Evolutionary conservation across 2,329 filamentous ascomycete species (phyloP).

Genomic region (Exophiala sp.): DNA sequence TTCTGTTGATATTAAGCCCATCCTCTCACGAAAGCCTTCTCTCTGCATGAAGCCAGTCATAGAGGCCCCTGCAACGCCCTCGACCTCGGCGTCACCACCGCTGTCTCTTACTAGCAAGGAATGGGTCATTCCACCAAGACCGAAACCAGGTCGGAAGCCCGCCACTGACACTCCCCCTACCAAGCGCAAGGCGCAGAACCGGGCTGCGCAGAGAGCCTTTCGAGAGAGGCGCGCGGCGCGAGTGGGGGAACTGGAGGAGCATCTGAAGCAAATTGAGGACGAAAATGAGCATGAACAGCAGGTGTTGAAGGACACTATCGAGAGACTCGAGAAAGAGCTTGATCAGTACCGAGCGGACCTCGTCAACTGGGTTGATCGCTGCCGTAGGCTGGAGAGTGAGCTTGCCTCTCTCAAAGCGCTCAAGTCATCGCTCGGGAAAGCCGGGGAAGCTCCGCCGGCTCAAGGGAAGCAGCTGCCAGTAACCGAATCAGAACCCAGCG

Average conservation of each 20-base stretch:
- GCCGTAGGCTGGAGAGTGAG: conserved; percentile 57
- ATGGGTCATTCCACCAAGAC: conserved; percentile 78
- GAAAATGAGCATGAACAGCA: conserved; percentile 41
- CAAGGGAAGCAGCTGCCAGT: conserved; percentile 38
- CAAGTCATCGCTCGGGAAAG: conserved; percentile 18
- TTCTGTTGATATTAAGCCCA: conserved; percentile 16
- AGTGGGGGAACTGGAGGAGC: conserved; percentile 61
- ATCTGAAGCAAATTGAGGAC: conserved; percentile 45
- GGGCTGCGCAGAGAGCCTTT: conserved; percentile 85
- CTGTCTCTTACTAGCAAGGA: conserved; percentile 67
- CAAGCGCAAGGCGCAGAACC: conserved; percentile 90
- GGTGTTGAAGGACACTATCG: conserved; percentile 52
- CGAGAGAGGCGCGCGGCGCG: conserved; percentile 78
- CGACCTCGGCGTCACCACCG: conserved; percentile 36
- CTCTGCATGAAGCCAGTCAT: conserved; percentile 26
- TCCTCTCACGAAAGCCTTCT: conserved; percentile 22
- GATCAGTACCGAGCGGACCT: conserved; percentile 56
- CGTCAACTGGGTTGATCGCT: conserved; percentile 47
- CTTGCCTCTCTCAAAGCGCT: conserved; percentile 40
- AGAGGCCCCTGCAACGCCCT: conserved; percentile 28
- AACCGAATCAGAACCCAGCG: conserved; percentile 29
- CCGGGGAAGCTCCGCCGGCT: conserved; percentile 33
- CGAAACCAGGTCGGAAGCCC: conserved; percentile 88
- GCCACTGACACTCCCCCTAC: conserved; percentile 87
- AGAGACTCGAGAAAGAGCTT: conserved; percentile 57